Conservation (phyloP, 306 rosid species). For the Phaseolus lunatus region DNA sequence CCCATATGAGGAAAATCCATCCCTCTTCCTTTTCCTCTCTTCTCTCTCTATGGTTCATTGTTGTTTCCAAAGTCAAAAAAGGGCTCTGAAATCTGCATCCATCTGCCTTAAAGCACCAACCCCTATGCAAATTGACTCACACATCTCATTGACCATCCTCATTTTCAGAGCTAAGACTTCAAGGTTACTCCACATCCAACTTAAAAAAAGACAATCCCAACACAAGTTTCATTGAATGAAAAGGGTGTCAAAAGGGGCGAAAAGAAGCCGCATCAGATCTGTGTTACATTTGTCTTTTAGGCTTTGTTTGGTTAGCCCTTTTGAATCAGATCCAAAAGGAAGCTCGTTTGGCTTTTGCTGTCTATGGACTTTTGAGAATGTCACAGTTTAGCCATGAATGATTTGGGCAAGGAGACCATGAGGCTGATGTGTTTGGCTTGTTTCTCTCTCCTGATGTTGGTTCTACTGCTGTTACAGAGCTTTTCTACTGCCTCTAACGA, state of each 20-base stretch:
- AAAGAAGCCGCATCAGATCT: slow-evolving; percentile 23
- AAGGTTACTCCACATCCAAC: slow-evolving; percentile 8
- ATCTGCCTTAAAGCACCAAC: slow-evolving; percentile 50
- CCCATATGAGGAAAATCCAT: slow-evolving; percentile 16
- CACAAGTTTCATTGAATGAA: neutral
- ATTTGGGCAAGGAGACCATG: slow-evolving; percentile 30
- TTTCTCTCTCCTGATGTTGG: slow-evolving; percentile 45
- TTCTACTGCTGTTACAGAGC: slow-evolving; percentile 34
- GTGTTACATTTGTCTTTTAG: slow-evolving; percentile 30
- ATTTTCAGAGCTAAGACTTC: slow-evolving; percentile 57
- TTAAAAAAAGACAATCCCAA: neutral
- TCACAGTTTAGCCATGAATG: neutral
- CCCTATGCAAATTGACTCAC: slow-evolving; percentile 57
- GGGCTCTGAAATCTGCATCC: slow-evolving; percentile 46
- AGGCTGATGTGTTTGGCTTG: slow-evolving; percentile 37
- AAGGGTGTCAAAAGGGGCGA: neutral
- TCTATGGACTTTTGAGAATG: slow-evolving; percentile 37
- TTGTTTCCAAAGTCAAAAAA: slow-evolving; percentile 54
- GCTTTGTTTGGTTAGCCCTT: slow-evolving; percentile 36
- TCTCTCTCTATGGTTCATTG: slow-evolving; percentile 30
- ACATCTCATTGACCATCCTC: slow-evolving; percentile 45
- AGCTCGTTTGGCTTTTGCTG: slow-evolving; percentile 11
- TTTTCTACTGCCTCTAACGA: slow-evolving; percentile 14
- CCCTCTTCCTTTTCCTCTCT: neutral
- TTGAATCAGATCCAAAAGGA: slow-evolving; percentile 42